Conservation (phyloP, 352 stramenopile genomes). For the Pseudoperonospora humuli region DNA sequence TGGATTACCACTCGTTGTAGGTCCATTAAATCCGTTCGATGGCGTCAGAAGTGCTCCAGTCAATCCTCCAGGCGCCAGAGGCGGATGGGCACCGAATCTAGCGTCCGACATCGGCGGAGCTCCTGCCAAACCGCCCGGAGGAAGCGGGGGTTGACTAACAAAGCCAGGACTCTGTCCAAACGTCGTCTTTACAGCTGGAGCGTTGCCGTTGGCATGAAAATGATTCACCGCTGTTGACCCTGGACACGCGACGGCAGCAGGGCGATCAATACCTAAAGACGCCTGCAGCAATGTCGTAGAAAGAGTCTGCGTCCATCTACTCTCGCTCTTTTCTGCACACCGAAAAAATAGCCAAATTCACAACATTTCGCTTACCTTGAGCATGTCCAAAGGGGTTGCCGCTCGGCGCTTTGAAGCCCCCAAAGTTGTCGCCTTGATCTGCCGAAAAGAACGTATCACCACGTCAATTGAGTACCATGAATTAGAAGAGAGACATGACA, state of each 20-base stretch:
- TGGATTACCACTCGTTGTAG: conserved; percentile 11
- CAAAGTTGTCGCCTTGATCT: conserved; percentile 19
- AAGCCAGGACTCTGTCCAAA: conserved; percentile 36
- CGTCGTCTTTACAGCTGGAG: conserved; percentile 9
- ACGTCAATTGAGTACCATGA: no score
- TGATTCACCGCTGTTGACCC: conserved; percentile 19
- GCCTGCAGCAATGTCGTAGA: background rate
- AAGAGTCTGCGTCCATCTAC: conserved; percentile 2
- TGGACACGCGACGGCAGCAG: conserved; percentile 25
- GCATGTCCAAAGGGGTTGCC: conserved; percentile 31
- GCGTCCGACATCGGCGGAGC: background rate
- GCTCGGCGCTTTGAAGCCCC: conserved; percentile 14
- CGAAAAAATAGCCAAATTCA: conserved; percentile 1
- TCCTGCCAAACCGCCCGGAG: conserved; percentile 15
- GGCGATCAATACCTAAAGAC: conserved; percentile 26
- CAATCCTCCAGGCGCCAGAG: conserved; percentile 18
- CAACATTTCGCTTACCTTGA: conserved; percentile 33
- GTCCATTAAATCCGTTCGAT: conserved; percentile 7
- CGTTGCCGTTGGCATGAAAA: conserved; percentile 21
- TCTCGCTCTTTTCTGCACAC: background rate
- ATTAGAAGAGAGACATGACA: background rate
- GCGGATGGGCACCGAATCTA: conserved; percentile 16
- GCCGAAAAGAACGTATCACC: conserved; percentile 3
- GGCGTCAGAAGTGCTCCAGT: conserved; percentile 5
- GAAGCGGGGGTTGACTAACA: conserved; percentile 16